These are phyloP conservation scores for Madurella fahalii DNA, from an alignment of 2,329 filamentous ascomycete species.

Conservation along the genomic window DNA sequence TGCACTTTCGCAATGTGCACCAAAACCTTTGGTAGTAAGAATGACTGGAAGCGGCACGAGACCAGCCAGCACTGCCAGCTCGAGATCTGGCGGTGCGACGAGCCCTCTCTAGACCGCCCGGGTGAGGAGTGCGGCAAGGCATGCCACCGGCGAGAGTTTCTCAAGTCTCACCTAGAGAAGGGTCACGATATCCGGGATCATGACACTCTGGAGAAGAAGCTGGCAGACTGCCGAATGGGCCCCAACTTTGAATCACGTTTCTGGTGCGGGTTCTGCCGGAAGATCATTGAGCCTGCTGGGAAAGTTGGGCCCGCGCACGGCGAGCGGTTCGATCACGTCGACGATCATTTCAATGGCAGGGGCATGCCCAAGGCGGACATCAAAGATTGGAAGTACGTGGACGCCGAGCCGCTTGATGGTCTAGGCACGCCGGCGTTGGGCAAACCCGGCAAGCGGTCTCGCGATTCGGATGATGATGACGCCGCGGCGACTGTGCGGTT, in stretches of 20 bases:
- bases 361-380: slow-evolving; percentile 41
- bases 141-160: slow-evolving; percentile 55
- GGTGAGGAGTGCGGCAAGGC: slow-evolving; percentile 50
- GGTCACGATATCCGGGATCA: slow-evolving; percentile 41
- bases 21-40: slow-evolving; percentile 84
- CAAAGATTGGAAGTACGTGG: slow-evolving; percentile 50
- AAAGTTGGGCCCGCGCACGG: slow-evolving; percentile 49
- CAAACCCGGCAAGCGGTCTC: not conserved
- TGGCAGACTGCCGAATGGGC: slow-evolving; percentile 57
- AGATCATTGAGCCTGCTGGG: slow-evolving; percentile 49
- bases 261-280: slow-evolving; percentile 82
- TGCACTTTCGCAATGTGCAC: slow-evolving; percentile 70
- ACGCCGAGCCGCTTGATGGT: slow-evolving; percentile 21
- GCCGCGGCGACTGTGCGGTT: slow-evolving; percentile 6
- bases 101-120: slow-evolving; percentile 20
- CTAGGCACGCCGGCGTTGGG: not conserved
- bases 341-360: slow-evolving; percentile 61
- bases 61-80: slow-evolving; percentile 69
- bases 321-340: slow-evolving; percentile 66
- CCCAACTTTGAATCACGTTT: slow-evolving; percentile 62
- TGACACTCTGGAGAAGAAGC: slow-evolving; percentile 37
- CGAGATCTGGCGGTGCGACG: slow-evolving; percentile 68
- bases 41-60: slow-evolving; percentile 92
- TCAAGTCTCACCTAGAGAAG: slow-evolving; percentile 57
- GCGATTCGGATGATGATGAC: not conserved